Base-by-base conservation (phyloP, 768 basidiomycete species). In the Xerocomellus dryophilus region DNA sequence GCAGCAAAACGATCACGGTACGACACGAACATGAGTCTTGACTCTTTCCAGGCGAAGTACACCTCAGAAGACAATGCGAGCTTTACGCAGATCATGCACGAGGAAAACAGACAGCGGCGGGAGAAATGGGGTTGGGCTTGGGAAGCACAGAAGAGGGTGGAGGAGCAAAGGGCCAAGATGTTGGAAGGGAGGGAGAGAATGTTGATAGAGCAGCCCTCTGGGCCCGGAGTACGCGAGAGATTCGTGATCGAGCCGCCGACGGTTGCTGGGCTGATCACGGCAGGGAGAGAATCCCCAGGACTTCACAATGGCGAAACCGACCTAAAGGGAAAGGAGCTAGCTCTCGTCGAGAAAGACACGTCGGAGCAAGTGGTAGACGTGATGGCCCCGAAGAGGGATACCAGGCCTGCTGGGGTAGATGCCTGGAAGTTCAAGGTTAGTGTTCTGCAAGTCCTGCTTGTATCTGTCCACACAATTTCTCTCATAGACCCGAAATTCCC, bases 61-160 rank as follows among this genome's bases (percentile, higher is more conserved):
- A 98, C 97, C 2, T 97, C 94, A 0, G 94, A 98, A 66, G 97
- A 99, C 71, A 99, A 99, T 69, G 85, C 95, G 6, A 97, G 94
- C 55, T 98, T 99, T 68, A 92, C 93, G 9, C 79, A 91, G 58
- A 95, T 98, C 54, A 73, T 99, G 50, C 84, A 93, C 54, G 84
- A 88, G 50, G 96, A 98, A 76, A 98, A 99, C 66, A 74, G 78
- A 69, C 78, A 80, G 61, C 79, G 93, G 54, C 85, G 84, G 66
- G 89, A 91, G 66, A 84, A 76, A 68, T 93, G 86, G 78, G 82
- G 73, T 0, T 99, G 97, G 97, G 97, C 95, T 2, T 99, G 88
- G 85, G 88, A 92, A 39, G 94, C 93, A 7, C 93, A 98, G 77
- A 77, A 73, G 69, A 76, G 82, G 63, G 93, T 94, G 2, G 87